Evolutionary conservation across 2,329 filamentous ascomycete genomes (phyloP), one percentile per base, ranked within the genome.

Genomic region (Diplodia intermedia): DNA sequence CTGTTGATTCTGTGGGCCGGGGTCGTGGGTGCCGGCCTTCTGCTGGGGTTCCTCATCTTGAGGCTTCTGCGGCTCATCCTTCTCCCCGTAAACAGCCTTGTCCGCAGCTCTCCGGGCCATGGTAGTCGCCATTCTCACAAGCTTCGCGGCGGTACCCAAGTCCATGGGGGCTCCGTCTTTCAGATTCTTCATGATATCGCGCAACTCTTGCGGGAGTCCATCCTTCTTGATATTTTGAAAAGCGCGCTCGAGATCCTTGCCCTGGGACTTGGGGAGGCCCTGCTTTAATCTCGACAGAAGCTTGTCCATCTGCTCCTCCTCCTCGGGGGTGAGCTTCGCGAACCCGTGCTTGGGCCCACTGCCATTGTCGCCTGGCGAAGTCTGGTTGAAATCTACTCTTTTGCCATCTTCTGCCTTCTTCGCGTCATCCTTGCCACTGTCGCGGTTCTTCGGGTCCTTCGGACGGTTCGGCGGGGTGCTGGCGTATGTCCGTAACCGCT

Each of bases 141-240:
- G 78, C 76, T 88, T 89, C 50, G 90, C 86, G 20, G 88, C 86
- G 12, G 84, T 85, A 72, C 85, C 84, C 69, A 87, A 74, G 47
- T 84, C 83, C 38, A 85, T 74, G 67, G 79, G 77, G 71, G 82
- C 79, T 38, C 82, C 82, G 38, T 82, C 84, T 77, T 76, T 80
- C 74, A 82, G 80, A 71, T 84, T 84, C 62, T 88, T 83, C 78
- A 90, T 85, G 65, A 90, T 84, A 71, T 90, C 85, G 66, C 86
- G 85, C 40, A 68, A 36, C 75, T 93, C 91, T 26, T 80, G 73
- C 0, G 92, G 91, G 18, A 93, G 86, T 11, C 93, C 93, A 52
- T 89, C 84, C 69, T 84, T 83, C 79, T 89, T 88, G 69, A 94
- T 84, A 33, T 85, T 82, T 69, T 86, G 81, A n/a, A 91, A 79